Base-by-base conservation (phyloP, 257 asterid species). In the Forsythia viridissima region DNA sequence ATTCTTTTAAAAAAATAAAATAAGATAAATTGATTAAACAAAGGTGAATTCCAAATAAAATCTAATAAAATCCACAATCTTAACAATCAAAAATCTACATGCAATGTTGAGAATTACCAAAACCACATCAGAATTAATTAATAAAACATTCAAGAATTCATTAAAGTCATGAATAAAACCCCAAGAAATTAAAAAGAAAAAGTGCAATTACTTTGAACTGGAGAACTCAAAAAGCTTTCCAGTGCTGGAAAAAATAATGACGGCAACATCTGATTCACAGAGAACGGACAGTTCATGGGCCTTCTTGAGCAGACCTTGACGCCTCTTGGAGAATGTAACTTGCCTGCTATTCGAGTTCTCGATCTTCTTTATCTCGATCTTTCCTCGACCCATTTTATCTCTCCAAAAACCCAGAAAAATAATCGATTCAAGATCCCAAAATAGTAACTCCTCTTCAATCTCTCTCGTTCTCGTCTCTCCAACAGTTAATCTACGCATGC, bases 231-330 rank as follows among this genome's bases (percentile, higher is more conserved):
- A 93, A 13, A 90, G 87, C 72, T 87, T 93, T 3, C 96, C 96
- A 38, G 98, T 90, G 67, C 84, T 92, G 4, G 97, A 92, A 43
- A 92, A 93, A 65, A 93, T 86, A 61, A 93, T 83, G 20, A 93
- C 96, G 7, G 92, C 97, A 40, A 93, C 92, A 67, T 91, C 90
- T 5, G 97, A 92, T 73, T 91, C 98, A 59, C 98, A 93, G 1
- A 93, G 88, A 57, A 93, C 90, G 4, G 94, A 85, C 21, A 93
- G 94, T 83, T 93, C 98, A 71, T 77, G 36, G 0, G 98, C 98
- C 85, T 93, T 93, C 88, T 93, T 93, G 61, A 92, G 76, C 78
- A 93, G 74, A 1, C 98, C 97, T 18, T 82, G 77, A 3, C 97
- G 80, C 76, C 98, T 84, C 87, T 92, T 93, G 0, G 97, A 90